Conservation (phyloP, 345 rosid species). For the Cardamine occulta region DNA sequence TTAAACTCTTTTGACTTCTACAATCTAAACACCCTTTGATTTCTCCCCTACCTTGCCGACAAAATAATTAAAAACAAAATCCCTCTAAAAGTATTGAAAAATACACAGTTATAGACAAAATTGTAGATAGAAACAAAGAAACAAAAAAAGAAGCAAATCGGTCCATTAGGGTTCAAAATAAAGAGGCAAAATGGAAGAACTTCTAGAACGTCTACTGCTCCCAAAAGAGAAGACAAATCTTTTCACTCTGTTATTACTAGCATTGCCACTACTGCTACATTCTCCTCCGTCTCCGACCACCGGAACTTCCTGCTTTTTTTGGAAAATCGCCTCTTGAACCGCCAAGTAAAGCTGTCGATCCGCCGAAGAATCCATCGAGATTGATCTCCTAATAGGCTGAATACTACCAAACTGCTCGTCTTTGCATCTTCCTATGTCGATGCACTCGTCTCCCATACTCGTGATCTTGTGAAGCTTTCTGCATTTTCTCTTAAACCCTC, state of each 20-base stretch:
- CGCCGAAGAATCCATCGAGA: slow-evolving; percentile 85
- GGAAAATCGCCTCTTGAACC: slow-evolving; percentile 59
- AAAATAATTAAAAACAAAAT: background rate
- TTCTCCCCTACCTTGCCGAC: slow-evolving; percentile 41
- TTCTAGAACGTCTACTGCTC: slow-evolving; percentile 68
- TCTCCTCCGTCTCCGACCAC: slow-evolving; percentile 47
- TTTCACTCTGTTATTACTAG: slow-evolving; percentile 47
- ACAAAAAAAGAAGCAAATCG: background rate
- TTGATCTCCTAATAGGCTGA: slow-evolving; percentile 80
- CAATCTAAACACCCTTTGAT: slow-evolving; percentile 33
- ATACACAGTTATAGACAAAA: background rate
- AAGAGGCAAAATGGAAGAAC: slow-evolving; percentile 67
- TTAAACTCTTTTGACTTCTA: slow-evolving; percentile 25
- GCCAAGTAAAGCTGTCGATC: slow-evolving; percentile 65
- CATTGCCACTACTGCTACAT: slow-evolving; percentile 36
- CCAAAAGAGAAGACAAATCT: slow-evolving; percentile 79
- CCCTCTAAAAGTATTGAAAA: background rate
- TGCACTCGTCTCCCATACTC: slow-evolving; percentile 92
- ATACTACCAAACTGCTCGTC: slow-evolving; percentile 58
- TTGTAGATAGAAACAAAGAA: background rate
- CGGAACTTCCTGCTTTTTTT: slow-evolving; percentile 46
- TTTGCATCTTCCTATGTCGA: slow-evolving; percentile 62
- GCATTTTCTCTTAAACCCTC: slow-evolving; percentile 42
- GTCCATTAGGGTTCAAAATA: slow-evolving; percentile 55
- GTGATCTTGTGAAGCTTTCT: slow-evolving; percentile 56